Conservation (phyloP, 768 basidiomycete species). For the Mycena pura region DNA sequence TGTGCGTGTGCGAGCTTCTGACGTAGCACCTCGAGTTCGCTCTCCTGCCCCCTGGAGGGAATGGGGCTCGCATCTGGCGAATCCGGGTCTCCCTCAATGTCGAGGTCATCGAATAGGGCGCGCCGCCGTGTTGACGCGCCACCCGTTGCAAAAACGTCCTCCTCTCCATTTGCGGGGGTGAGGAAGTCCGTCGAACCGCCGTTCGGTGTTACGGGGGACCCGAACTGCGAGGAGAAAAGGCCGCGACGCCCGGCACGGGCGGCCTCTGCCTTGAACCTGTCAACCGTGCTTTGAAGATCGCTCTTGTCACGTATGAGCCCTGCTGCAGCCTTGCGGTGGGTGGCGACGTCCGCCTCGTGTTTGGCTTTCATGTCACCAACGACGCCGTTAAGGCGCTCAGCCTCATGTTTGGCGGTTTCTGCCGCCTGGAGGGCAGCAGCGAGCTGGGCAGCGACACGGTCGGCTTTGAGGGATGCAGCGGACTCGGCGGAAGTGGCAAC, state of each 20-base stretch:
- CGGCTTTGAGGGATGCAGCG: constrained; percentile 77
- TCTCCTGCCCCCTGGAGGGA: constrained; percentile 32
- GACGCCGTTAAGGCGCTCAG: constrained; percentile 67
- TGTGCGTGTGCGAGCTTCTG: constrained; percentile 87
- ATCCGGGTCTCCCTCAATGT: constrained; percentile 52
- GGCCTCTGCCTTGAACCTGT: constrained; percentile 75
- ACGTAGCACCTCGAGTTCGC: constrained; percentile 81
- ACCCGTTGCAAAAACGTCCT: constrained; percentile 72
- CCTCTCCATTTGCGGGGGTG: constrained; percentile 66
- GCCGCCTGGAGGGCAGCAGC: constrained; percentile 73
- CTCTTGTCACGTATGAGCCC: constrained; percentile 91
- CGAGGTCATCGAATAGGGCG: constrained; percentile 55
- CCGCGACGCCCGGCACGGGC: constrained; percentile 63
- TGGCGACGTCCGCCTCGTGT: constrained; percentile 95
- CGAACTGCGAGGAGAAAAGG: constrained; percentile 59
- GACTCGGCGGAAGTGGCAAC: constrained; percentile 70
- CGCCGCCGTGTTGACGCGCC: constrained; percentile 70
- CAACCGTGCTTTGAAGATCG: constrained; percentile 84
- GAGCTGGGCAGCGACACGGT: constrained; percentile 79
- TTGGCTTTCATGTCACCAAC: constrained; percentile 83
- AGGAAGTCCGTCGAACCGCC: constrained; percentile 53
- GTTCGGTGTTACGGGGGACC: constrained; percentile 78
- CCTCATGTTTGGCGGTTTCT: constrained; percentile 88
- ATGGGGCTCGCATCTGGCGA: constrained; percentile 69
- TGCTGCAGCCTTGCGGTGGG: constrained; percentile 86